Percentiles rank a stretch among this genome's conserved stretches.
phyloP scores from a whole-genome alignment of 345 rosid species.

The Psidium guajava region DNA sequence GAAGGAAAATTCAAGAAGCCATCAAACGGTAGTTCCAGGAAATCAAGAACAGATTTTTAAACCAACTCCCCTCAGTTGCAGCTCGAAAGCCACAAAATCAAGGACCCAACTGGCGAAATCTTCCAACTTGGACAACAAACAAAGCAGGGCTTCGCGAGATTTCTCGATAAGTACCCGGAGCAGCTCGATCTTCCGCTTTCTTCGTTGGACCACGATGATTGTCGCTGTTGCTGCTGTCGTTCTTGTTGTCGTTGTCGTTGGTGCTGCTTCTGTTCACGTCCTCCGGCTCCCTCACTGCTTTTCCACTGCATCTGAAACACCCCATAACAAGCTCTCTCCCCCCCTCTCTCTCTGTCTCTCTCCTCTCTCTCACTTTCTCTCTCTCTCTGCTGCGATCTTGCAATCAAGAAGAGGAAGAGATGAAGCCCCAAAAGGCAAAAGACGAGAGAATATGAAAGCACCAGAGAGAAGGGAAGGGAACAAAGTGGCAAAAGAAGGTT shows the following conservation, averaged over 20 bases:
- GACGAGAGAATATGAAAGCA: neutral
- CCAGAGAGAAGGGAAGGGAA: neutral
- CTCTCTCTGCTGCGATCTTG: neutral
- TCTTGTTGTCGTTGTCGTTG: neutral
- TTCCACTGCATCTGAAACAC: slow-evolving; percentile 43
- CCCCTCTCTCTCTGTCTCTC: neutral
- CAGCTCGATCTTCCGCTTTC: slow-evolving; percentile 21
- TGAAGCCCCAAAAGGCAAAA: neutral
- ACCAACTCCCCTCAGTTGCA: neutral
- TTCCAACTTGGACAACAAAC: neutral
- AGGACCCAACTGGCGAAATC: neutral
- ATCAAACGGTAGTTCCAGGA: neutral
- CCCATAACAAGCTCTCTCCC: slow-evolving; percentile 28
- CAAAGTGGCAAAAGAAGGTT: neutral
- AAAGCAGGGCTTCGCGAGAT: neutral
- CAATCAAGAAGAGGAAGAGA: neutral
- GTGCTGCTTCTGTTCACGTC: neutral
- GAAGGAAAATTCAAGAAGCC: neutral
- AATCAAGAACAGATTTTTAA: neutral
- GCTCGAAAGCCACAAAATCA: neutral
- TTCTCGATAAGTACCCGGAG: neutral
- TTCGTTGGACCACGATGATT: slow-evolving; percentile 24
- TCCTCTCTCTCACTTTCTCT: neutral
- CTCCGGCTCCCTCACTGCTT: slow-evolving; percentile 28
- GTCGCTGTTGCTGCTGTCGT: neutral